Base-by-base conservation (phyloP, 225 moss, liverwort and hornwort species). In the Lunularia cruciata region DNA sequence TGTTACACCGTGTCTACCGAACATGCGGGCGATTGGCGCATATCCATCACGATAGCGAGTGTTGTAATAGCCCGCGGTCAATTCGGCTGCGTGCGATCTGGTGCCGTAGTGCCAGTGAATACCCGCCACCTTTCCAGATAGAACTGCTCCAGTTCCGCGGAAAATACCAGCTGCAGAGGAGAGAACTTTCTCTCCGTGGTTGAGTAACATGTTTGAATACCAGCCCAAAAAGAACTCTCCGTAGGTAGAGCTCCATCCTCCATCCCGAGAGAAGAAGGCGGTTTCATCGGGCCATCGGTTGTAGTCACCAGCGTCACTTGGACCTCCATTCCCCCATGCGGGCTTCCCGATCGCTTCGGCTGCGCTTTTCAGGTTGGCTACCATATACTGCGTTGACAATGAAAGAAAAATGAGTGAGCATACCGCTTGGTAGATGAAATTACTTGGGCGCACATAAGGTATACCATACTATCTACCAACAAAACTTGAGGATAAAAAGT, bases 41-140 rank as follows among this genome's bases (percentile, higher is more conserved):
- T 86, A 86, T 11, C 86, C 86, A 56, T 86, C 83, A 5, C 83
- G 59, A 11, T 71, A 33, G 1, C 76, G 72, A 7, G 80, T 81
- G 54, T 86, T 86, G 65, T 83, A 81, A 35, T 86, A 86, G 11
- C 86, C 86, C 0, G 86, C 86, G 2, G 86, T 83, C 4, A 86
- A 59, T n/a, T 86, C 86, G 19, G 86, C 73, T 2, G 86, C 83
- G 46, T 86, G 86, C 22, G 78, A 81, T 22, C 77, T 72, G 0
- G 86, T 78, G 2, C 68, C 60, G 28, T 86, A 86, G 55, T 78
- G 78, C 86, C 86, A 86, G 61, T 86, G 83, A 28, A 86, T 71
- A 13, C 86, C 86, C 0, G 86, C 83, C 31, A 86, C 75, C 62
- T 86, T 83, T 15, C 78, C 84, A 0, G 78, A 79, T 4, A 78